Percentiles rank a stretch among this genome's conserved stretches.
Evolutionary conservation across 495 filamentous ascomycete species (phyloP).

Genomic region (Sporormia fimetaria): DNA sequence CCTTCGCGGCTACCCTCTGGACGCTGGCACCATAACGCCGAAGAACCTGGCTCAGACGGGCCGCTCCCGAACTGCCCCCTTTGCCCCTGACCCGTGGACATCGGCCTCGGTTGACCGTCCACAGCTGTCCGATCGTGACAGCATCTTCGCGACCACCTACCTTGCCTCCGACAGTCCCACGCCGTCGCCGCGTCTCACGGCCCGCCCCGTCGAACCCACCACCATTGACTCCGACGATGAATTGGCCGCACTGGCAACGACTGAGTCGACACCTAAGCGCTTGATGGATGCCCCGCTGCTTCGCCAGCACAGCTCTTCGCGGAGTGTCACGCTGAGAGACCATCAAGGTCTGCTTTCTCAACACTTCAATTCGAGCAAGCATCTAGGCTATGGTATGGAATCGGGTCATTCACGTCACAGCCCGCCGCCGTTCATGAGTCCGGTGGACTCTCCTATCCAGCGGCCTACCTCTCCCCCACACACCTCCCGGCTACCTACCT

Average conservation of each 20-base stretch:
- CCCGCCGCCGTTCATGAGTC: conserved; percentile 29
- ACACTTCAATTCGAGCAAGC: conserved; percentile 13
- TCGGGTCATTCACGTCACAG: conserved; percentile 1
- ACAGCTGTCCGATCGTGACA: conserved; percentile 51
- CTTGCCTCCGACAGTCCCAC: conserved; percentile 42
- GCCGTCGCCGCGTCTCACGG: conserved; percentile 30
- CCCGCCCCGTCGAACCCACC: conserved; percentile 7
- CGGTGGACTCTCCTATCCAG: conserved; percentile 22
- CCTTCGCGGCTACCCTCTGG: conserved; percentile 3
- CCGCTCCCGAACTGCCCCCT: conserved; percentile 23
- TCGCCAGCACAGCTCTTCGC: conserved; percentile 7
- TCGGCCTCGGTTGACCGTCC: conserved; percentile 31
- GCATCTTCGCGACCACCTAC: conserved; percentile 54
- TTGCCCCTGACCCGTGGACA: conserved; percentile 14
- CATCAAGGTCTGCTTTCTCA: conserved; percentile 13
- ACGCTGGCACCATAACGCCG: conserved; percentile 16
- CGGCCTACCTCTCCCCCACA: conserved; percentile 21
- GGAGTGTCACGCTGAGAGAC: conserved; percentile 2
- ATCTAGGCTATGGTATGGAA: conserved; percentile 7
- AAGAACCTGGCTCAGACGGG: conserved; percentile 23
- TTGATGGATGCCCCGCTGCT: conserved; percentile 15
- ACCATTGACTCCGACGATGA: conserved; percentile 15
- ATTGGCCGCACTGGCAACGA: conserved; percentile 18
- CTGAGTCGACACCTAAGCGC: conserved; percentile 25
- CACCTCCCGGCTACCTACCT: not conserved